Evolutionary conservation across 352 stramenopile species (phyloP), one percentile per base, ranked within the genome.

Genomic region (Globisporangium viniferum): DNA sequence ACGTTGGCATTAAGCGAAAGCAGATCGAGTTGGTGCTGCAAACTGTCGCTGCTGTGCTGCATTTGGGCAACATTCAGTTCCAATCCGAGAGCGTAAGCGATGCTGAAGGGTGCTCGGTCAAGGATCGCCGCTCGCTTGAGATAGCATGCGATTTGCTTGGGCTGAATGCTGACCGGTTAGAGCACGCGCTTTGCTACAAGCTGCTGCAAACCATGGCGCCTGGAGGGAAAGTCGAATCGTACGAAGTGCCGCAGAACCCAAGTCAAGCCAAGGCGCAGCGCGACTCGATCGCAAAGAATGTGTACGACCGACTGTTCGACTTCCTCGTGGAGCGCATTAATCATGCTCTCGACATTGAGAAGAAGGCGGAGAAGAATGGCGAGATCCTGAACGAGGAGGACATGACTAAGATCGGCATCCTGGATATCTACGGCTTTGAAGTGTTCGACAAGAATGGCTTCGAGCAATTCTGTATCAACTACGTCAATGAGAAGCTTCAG

Each of bases 361-460:
- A 91, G 64, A 90, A 91, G 49, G 84, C 83, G 1, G 85, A 93
- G 60, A 92, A 93, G 53, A 83, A 88, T 58, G 85, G 86, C 36
- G 83, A 96, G 66, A 79, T 90, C 8, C 57, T 93, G 54, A 81
- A 93, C 44, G 84, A 89, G 68, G 57, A 90, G 70, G 70, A 88
- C 20, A 90, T 93, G 80, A 86, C 79, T 20, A 95, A 74, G 61
- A 90, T 98, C 71, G 92, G 94, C 57, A 96, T 99, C 36, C 78
- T 98, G 44, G 97, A 99, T 72, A 98, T 99, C 66, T 99, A 98
- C 72, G 95, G 97, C 1, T 99, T 99, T 81, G 97, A 99, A 73
- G 91, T 92, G 24, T 98, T 98, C 65, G 81, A 97, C 59, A 90
- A 89, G 46, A 99, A 99, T 72, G 91, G 84, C 18, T 98, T 98